These are phyloP conservation scores for Myxozyma lipomycoides DNA, from an alignment of 805 yeast genomes.

Conservation along the genomic window DNA sequence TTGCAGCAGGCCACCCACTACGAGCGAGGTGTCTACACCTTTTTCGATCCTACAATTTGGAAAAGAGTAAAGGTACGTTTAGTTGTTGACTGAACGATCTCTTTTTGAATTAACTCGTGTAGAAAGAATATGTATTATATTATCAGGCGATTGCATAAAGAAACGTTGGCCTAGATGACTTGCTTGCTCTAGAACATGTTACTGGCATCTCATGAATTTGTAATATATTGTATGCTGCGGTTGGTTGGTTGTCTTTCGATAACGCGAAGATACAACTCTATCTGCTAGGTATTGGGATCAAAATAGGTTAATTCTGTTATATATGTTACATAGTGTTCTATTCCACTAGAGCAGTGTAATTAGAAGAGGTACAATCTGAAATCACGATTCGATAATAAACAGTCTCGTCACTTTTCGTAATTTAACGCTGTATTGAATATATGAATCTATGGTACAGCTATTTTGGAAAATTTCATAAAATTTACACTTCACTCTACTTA, in stretches of 20 bases:
- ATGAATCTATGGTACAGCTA: neutral
- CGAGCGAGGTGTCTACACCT: slow-evolving; percentile 88
- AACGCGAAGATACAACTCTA: neutral
- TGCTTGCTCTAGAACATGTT: neutral
- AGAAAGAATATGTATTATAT: slow-evolving; percentile 55
- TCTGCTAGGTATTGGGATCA: neutral
- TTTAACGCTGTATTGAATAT: neutral
- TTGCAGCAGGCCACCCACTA: slow-evolving; percentile 74
- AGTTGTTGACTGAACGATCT: no score
- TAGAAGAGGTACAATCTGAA: no score
- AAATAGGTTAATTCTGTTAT: no score
- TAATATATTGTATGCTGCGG: neutral
- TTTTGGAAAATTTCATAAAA: neutral
- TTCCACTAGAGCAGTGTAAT: no score
- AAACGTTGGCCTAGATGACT: no score
- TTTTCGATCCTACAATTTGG: slow-evolving; percentile 96
- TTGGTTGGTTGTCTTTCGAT: neutral
- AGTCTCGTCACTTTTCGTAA: neutral
- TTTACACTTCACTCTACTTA: neutral
- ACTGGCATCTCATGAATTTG: neutral
- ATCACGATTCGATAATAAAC: no score
- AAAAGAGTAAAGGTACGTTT: slow-evolving; percentile 59
- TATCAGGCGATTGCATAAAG: slow-evolving; percentile 58
- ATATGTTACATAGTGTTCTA: neutral
- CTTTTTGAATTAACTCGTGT: neutral